Conservation (phyloP, 768 basidiomycete species). For the Pulveroboletus sp. region DNA sequence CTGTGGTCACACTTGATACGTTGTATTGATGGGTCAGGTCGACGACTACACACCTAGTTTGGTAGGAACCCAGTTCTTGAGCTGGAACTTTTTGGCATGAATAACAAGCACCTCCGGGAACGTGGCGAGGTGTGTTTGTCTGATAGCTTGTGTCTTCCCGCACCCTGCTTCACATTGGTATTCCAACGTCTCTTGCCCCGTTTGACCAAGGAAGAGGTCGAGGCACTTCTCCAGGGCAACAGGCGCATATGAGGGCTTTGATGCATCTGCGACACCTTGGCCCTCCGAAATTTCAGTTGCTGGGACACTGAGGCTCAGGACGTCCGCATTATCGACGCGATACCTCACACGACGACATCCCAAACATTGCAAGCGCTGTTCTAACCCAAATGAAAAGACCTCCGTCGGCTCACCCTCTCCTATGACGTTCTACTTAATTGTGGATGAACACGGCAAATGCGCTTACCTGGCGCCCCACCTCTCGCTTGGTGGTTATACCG, state of each 20-base stretch:
- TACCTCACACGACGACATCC: constrained; percentile 83
- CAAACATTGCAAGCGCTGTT: constrained; percentile 83
- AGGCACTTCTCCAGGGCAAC: constrained; percentile 64
- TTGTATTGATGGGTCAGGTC: neutral
- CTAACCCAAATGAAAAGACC: constrained; percentile 76
- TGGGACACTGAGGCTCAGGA: constrained; percentile 79
- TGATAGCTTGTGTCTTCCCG: constrained; percentile 63
- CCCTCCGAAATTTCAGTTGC: constrained; percentile 39
- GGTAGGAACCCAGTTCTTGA: constrained; percentile 94
- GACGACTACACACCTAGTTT: constrained; percentile 71
- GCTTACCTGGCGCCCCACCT: constrained; percentile 34
- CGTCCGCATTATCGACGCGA: constrained; percentile 70
- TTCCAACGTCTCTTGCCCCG: constrained; percentile 65
- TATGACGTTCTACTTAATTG: neutral
- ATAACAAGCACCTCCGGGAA: constrained; percentile 88
- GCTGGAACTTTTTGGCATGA: constrained; percentile 91
- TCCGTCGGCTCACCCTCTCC: constrained; percentile 60
- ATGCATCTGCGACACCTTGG: neutral
- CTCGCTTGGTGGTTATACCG: constrained; percentile 55
- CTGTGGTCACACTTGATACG: constrained; percentile 37
- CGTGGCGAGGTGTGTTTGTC: constrained; percentile 74
- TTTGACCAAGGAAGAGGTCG: constrained; percentile 40
- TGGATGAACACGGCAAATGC: neutral
- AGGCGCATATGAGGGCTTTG: constrained; percentile 59
- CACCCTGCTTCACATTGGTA: constrained; percentile 79